A percentile compares a stretch with the other conserved stretches of the same genome.
These are phyloP conservation scores for Zygoascus flipseniorum DNA, from an alignment of 805 yeast genomes.

Conservation along the genomic window DNA sequence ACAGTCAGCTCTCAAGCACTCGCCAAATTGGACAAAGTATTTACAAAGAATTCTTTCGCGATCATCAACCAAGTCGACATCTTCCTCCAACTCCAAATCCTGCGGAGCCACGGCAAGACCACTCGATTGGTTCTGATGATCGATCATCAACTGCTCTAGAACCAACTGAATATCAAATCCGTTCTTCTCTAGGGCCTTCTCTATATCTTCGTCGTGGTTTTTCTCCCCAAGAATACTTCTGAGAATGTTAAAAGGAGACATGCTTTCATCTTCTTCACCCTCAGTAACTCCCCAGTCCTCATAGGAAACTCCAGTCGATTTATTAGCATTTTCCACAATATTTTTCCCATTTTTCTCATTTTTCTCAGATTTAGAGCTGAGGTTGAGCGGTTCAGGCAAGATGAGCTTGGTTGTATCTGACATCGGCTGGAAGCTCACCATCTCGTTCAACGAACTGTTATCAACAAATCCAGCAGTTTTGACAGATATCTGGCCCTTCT, in stretches of 20 bases:
- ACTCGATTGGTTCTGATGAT: not conserved
- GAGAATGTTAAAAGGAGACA: constrained; percentile 32
- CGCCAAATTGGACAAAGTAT: constrained; percentile 35
- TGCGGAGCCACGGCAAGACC: not conserved
- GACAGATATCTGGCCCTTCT: not conserved
- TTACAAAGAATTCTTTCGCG: constrained; percentile 30
- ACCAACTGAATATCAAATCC: constrained; percentile 30
- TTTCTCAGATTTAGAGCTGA: not conserved
- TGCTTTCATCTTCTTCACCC: not conserved
- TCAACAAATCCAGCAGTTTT: not conserved
- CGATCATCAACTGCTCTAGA: constrained; percentile 18
- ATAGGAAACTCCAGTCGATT: not conserved
- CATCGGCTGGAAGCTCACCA: not conserved
- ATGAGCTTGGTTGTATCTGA: not conserved
- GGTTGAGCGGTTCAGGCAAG: not conserved
- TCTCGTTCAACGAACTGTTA: not conserved
- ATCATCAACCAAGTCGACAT: not conserved
- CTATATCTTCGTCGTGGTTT: constrained; percentile 28
- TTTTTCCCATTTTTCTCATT: not conserved
- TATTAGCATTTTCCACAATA: not conserved
- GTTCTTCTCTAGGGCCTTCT: constrained; percentile 29
- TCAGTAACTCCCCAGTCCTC: constrained; percentile 1
- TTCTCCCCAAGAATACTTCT: constrained; percentile 28
- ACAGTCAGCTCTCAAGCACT: constrained; percentile 38
- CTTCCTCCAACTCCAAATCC: not conserved